Evolutionary conservation across 2,329 filamentous ascomycete species (phyloP), one percentile per base, ranked within the genome.

Genomic region (Ophiocordyceps unilateralis): DNA sequence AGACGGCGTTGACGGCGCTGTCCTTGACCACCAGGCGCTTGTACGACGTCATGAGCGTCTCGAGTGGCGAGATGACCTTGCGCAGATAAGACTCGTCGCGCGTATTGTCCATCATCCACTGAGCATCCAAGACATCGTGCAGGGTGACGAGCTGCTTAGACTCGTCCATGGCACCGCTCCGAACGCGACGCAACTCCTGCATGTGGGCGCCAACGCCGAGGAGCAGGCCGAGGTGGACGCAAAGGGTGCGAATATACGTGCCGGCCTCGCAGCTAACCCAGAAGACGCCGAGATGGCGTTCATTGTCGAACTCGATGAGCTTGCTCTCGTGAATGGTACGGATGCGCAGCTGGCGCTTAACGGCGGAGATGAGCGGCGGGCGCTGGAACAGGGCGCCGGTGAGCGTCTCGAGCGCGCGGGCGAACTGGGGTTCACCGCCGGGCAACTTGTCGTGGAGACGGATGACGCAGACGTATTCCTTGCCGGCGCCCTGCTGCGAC

Each of bases 251-350:
- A 62, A 98, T 96, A 65, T 98, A 98, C 50, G 91, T 98, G 62
- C 91, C 91, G 43, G 62, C 91, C 68, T 98, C 91, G 66, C 91
- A 98, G 67, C 86, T 93, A 54, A 96, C 91, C 89, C 91, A 96
- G 76, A 98, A 98, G 44, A 96, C 89, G 64, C 84, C 91, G 32
- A 98, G 76, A 63, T 96, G 88, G 55, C 91, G 81, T 58, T 96
- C 89, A 60, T 98, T 96, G 70, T 98, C 91, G 60, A 96, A 98
- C 70, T 98, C 91, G 60, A 86, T 78, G 44, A 96, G 73, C 70
- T 93, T 93, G 76, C 82, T 93, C 68, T 96, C 87, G 70, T 96
- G 83, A 55, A 98, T 94, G 49, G 89, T 95, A 66, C 91, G 81
- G 65, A 98, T 93, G 74, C 91, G 88, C 48, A 98, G 78, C 70